Conservation (phyloP, 768 basidiomycete species). For the Xerocomellus chrysenteron region DNA sequence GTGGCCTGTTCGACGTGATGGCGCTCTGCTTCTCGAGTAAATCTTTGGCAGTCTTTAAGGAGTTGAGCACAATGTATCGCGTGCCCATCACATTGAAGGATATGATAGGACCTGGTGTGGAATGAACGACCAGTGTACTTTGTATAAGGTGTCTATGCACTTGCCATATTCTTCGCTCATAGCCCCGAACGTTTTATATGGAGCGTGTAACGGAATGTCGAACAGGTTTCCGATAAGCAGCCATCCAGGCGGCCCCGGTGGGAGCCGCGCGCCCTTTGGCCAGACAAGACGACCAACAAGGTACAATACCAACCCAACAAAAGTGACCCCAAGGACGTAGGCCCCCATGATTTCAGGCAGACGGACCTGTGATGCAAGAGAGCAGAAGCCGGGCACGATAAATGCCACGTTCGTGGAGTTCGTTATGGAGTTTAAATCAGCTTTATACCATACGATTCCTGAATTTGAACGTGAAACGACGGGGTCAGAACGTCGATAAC, state of each 20-base stretch:
- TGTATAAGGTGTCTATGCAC: conserved; percentile 7
- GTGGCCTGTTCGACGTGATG: conserved; percentile 4
- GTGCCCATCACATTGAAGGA: conserved; percentile 36
- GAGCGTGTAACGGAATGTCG: conserved; percentile 51
- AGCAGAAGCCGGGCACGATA: no score
- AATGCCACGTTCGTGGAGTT: no score
- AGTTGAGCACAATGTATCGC: conserved; percentile 49
- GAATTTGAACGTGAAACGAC: no score
- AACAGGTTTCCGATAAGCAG: conserved; percentile 54
- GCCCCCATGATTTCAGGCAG: no score
- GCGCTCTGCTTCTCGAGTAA: conserved; percentile 13
- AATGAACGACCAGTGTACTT: neutral
- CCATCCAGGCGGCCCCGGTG: conserved; percentile 13
- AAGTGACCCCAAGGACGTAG: no score
- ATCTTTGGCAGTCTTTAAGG: conserved; percentile 31
- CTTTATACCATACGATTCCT: no score
- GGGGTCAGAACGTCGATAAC: no score
- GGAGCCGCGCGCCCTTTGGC: neutral
- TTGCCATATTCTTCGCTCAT: conserved; percentile 44
- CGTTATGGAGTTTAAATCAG: no score
- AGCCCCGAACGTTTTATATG: conserved; percentile 50
- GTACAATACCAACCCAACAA: neutral
- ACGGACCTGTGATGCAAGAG: no score
- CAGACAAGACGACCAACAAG: neutral
- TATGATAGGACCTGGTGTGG: conserved; percentile 19